Evolutionary conservation across 169 alveolate species (phyloP), one percentile per base, ranked within the genome.

Genomic region (Theileria sp.): DNA sequence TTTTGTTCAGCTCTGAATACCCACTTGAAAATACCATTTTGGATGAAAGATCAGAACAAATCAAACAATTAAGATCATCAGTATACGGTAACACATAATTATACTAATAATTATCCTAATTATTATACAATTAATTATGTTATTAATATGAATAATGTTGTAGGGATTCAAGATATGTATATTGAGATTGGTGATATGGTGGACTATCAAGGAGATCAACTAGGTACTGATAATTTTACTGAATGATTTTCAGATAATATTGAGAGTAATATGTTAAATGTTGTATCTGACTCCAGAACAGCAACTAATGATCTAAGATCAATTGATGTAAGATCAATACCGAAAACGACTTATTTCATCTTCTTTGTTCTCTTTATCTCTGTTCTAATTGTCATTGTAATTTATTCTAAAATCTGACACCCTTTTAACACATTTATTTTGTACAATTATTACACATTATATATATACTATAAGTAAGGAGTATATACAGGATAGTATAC

Each of bases 201-300:
- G 25, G 87, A 78, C 32, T 79, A 77, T 25, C 91, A 85, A 49
- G 91, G 91, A 3, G 91, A 85, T 60, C 91, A 85, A 50, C 51
- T 85, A 28, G 91, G 87, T 85, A 28, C 17, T 73, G 51, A 12
- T 17, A 21, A 19, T 30, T 13, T 38, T 19, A 25, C 28, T 17
- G 19, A 75, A 4, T 26, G 36, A 28, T 23, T 21, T 21, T 6
- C 72, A 83, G 89, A 83, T 64, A 36, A 74, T 49, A 85, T 85
- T 49, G 91, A 85, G 30, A 77, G 19, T 51, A 85, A 74, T 77
- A 79, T 85, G 91, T 51, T 60, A 15, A 77, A 75, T 25, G 75
- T 86, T 15, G 60, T 68, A 6, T 56, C 34, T 44, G 86, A 85
- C 50, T 68, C 91, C 30, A 10, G 60, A 75, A 84, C 56, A 56